Conservation (phyloP, 2,329 filamentous ascomycete species). For the Clarireedia paspali region DNA sequence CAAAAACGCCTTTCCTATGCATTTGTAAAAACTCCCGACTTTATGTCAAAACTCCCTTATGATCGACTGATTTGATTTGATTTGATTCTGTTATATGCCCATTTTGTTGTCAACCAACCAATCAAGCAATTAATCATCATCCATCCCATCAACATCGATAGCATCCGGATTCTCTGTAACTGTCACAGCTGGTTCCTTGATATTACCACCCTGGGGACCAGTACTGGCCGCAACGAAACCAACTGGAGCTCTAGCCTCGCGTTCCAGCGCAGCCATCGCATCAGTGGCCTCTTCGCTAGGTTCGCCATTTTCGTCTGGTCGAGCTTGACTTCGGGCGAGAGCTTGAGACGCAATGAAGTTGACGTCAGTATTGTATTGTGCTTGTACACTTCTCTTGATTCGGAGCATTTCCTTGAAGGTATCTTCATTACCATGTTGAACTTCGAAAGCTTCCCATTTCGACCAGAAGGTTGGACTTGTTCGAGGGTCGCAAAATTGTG, state of each 20-base stretch:
- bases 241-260: constrained; percentile 77
- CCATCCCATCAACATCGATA: constrained; percentile 63
- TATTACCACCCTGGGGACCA: constrained; percentile 56
- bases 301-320: constrained; percentile 34
- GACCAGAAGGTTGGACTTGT: constrained; percentile 88
- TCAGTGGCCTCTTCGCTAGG: constrained; percentile 50
- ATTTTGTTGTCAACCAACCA: neutral
- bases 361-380: constrained; percentile 97
- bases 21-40: neutral
- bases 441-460: constrained; percentile 96
- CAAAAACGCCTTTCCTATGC: neutral
- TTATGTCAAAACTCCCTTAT: constrained; percentile 5
- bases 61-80: neutral
- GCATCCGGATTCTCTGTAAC: constrained; percentile 69
- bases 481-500: constrained; percentile 92
- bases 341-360: constrained; percentile 97
- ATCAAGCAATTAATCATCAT: constrained; percentile 14
- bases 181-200: constrained; percentile 33
- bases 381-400: constrained; percentile 94
- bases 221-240: constrained; percentile 88
- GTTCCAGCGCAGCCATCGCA: constrained; percentile 83
- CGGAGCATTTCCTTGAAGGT: constrained; percentile 99
- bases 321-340: constrained; percentile 68
- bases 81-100: neutral
- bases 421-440: constrained; percentile 96